These are phyloP conservation scores for Fusarium sp. DNA, from an alignment of 2,329 filamentous ascomycete species.

Conservation along the genomic window DNA sequence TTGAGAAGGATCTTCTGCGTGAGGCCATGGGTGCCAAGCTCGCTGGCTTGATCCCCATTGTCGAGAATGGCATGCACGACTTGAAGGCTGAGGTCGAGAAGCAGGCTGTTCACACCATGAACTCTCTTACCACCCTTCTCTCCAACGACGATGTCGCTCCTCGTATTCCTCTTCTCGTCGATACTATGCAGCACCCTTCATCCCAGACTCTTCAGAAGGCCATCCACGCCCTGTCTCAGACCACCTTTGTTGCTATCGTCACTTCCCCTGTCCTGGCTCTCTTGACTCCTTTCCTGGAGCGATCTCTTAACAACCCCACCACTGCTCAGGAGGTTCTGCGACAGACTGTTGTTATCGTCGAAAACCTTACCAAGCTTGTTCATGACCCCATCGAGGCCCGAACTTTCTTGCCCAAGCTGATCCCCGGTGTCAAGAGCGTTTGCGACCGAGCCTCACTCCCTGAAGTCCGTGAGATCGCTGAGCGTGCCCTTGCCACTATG, in stretches of 20 bases:
- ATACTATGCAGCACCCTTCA: conserved; percentile 95
- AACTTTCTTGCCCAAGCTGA: conserved; percentile 93
- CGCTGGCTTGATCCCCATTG: conserved; percentile 88
- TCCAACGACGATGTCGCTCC: conserved; percentile 98
- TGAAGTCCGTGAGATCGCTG: conserved; percentile 91
- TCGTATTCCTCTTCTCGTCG: conserved; percentile 90
- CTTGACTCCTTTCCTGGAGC: conserved; percentile 92
- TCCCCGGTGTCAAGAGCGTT: conserved; percentile 92
- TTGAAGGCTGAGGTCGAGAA: conserved; percentile 90
- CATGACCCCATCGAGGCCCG: conserved; percentile 95
- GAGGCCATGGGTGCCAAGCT: conserved; percentile 91
- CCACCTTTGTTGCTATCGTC: conserved; percentile 97
- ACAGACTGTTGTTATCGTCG: conserved; percentile 95
- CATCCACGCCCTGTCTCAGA: conserved; percentile 95
- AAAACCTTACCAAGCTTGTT: conserved; percentile 98
- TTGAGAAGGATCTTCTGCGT: conserved; percentile 88
- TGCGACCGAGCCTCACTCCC: conserved; percentile 90
- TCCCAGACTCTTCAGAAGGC: conserved; percentile 91
- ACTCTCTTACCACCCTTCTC: conserved; percentile 85
- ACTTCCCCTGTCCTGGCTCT: conserved; percentile 95
- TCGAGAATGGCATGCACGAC: conserved; percentile 96
- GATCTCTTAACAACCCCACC: conserved; percentile 89
- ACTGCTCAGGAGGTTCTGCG: conserved; percentile 95
- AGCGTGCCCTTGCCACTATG: conserved; percentile 86
- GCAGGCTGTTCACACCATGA: conserved; percentile 93